phyloP scores from a whole-genome alignment of 2,329 filamentous ascomycete genomes.

The Sarocladiaceae sp. region DNA sequence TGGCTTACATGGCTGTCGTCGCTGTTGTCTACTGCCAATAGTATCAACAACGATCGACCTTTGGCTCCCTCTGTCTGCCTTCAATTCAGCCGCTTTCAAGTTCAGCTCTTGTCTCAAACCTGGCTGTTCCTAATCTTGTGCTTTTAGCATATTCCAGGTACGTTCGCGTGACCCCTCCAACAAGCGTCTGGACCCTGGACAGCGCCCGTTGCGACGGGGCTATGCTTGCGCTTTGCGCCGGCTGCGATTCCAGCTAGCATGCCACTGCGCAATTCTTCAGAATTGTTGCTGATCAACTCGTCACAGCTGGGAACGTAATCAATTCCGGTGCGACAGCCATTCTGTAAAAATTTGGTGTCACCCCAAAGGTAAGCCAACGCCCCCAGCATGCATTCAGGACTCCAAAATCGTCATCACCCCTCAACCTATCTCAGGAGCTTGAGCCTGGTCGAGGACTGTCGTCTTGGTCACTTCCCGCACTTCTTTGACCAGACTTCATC shows the following conservation, averaged over 20 bases:
- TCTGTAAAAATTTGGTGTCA: background rate
- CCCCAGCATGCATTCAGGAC: background rate
- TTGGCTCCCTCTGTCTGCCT: background rate
- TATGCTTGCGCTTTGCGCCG: conserved; percentile 2
- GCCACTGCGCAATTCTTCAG: too few relatives aligned
- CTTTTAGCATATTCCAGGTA: conserved; percentile 4
- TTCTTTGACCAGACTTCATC: too few relatives aligned
- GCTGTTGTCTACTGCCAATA: background rate
- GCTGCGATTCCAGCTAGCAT: background rate
- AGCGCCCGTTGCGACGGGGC: conserved; percentile 3
- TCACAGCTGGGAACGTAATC: background rate
- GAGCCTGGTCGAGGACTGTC: too few relatives aligned
- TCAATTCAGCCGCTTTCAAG: background rate
- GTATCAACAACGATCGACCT: background rate
- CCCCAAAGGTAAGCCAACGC: background rate
- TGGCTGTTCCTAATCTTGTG: background rate
- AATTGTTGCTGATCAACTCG: background rate
- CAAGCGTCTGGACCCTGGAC: background rate
- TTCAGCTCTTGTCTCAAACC: background rate
- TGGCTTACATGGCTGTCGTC: conserved; percentile 8
- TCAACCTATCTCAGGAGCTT: too few relatives aligned
- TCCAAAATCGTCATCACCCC: background rate
- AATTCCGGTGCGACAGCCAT: background rate
- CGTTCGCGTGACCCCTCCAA: background rate
- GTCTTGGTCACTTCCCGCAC: background rate